Evolutionary conservation across 2,329 filamentous ascomycete genomes (phyloP).

Genomic region (Myriangium duriaei): DNA sequence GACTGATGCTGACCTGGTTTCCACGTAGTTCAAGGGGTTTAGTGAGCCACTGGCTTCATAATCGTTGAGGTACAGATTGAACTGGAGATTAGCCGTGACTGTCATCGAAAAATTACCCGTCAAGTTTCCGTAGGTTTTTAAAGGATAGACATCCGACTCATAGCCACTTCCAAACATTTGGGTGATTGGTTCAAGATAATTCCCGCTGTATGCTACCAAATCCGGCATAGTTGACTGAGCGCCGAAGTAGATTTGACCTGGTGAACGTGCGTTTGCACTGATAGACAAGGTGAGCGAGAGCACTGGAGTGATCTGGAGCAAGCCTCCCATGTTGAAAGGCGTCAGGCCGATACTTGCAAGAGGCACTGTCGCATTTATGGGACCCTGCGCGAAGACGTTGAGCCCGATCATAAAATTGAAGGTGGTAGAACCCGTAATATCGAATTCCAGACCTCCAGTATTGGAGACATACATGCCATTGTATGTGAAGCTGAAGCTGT

Average conservation of each 20-base stretch:
- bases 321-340: not conserved
- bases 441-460: not conserved
- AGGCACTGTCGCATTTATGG: not conserved
- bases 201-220: not conserved
- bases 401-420: not conserved
- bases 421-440: not conserved
- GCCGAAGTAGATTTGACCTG: not conserved
- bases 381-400: not conserved
- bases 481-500: not conserved
- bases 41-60: no score
- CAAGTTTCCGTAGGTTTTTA: not conserved
- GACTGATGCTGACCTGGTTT: no score
- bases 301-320: not conserved
- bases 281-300: not conserved
- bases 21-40: no score
- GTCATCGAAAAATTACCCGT: not conserved
- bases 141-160: not conserved
- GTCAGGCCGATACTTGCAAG: not conserved
- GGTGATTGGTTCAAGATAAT: not conserved
- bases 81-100: not conserved
- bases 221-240: not conserved
- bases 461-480: not conserved
- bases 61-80: no score
- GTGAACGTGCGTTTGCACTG: not conserved
- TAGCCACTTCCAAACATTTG: no score